Conservation (phyloP, 2,329 filamentous ascomycete genomes). For the Cryoendolithus antarcticus region DNA sequence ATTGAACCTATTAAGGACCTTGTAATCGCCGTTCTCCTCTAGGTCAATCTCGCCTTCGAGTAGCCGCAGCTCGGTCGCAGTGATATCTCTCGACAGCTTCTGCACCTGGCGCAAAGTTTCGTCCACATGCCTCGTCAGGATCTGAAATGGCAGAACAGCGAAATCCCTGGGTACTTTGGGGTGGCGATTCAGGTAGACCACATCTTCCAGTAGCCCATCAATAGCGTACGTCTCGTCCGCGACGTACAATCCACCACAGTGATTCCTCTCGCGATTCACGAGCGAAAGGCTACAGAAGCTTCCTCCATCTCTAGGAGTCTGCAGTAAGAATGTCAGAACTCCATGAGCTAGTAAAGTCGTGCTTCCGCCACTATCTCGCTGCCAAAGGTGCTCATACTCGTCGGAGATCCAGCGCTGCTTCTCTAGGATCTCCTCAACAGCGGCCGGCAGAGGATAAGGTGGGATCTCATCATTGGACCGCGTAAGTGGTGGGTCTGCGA, state of each 20-base stretch:
- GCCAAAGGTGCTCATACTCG: constrained; percentile 23
- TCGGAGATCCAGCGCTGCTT: constrained; percentile 22
- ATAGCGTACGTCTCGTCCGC: constrained; percentile 18
- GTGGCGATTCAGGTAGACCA: constrained; percentile 21
- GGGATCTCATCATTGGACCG: constrained; percentile 18
- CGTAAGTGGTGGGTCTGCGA: constrained; percentile 4
- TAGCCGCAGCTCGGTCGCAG: constrained; percentile 20
- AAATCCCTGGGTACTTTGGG: constrained; percentile 23
- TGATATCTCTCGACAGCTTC: constrained; percentile 18
- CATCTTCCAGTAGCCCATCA: constrained; percentile 15
- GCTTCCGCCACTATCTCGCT: constrained; percentile 22
- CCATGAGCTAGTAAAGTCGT: constrained; percentile 19
- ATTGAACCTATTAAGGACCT: constrained; percentile 22
- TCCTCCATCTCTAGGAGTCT: constrained; percentile 21
- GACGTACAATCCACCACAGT: constrained; percentile 21
- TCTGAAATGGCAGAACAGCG: constrained; percentile 20
- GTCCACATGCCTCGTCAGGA: constrained; percentile 20
- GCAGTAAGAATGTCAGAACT: constrained; percentile 22
- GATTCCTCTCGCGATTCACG: constrained; percentile 15
- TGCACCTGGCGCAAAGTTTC: constrained; percentile 20
- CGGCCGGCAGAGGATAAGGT: constrained; percentile 15
- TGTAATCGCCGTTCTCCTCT: constrained; percentile 24
- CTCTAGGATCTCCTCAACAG: constrained; percentile 15
- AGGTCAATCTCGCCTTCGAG: constrained; percentile 21
- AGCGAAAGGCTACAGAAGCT: constrained; percentile 24